A percentile compares a stretch with the other conserved stretches of the same genome.
These are phyloP conservation scores for Erodium moschatum DNA, from an alignment of 441 rosid genomes.

Conservation along the genomic window DNA sequence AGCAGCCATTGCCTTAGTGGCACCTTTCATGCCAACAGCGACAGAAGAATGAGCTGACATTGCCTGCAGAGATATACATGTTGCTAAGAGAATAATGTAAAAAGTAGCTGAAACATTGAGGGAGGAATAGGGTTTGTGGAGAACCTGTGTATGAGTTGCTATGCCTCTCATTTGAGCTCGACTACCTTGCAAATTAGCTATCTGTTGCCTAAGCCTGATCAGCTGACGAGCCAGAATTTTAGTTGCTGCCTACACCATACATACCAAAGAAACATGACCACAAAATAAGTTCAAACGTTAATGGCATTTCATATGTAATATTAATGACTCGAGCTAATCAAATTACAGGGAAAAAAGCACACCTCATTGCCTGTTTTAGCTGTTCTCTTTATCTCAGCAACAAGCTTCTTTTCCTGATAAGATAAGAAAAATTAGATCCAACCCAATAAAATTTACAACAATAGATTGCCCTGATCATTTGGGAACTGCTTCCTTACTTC, in stretches of 20 bases:
- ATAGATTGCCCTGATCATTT: slow-evolving; percentile 7
- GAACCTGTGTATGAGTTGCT: slow-evolving; percentile 89
- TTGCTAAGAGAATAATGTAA: slow-evolving; percentile 19
- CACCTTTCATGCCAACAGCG: slow-evolving; percentile 81
- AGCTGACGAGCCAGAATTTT: slow-evolving; percentile 78
- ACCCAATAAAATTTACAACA: neutral
- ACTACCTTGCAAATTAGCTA: slow-evolving; percentile 77
- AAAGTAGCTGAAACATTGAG: neutral
- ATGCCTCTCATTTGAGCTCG: slow-evolving; percentile 95
- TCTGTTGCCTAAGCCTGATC: slow-evolving; percentile 76
- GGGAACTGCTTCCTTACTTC: slow-evolving; percentile 37
- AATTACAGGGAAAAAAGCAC: slow-evolving; percentile 15
- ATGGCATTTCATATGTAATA: neutral
- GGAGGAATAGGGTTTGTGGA: neutral
- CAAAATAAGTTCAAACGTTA: neutral
- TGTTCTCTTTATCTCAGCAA: slow-evolving; percentile 81
- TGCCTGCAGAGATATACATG: slow-evolving; percentile 43
- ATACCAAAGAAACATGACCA: slow-evolving; percentile 6
- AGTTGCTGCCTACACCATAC: slow-evolving; percentile 53
- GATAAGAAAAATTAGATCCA: slow-evolving; percentile 21
- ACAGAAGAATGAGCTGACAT: slow-evolving; percentile 91
- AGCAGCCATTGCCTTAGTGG: slow-evolving; percentile 77
- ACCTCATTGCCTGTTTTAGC: slow-evolving; percentile 96
- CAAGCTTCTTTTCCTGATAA: slow-evolving; percentile 79
- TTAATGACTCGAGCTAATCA: too few species aligned